Percentiles rank a stretch among this genome's conserved stretches.
phyloP scores from a whole-genome alignment of 805 yeast genomes.

The Candida krabiensis region DNA sequence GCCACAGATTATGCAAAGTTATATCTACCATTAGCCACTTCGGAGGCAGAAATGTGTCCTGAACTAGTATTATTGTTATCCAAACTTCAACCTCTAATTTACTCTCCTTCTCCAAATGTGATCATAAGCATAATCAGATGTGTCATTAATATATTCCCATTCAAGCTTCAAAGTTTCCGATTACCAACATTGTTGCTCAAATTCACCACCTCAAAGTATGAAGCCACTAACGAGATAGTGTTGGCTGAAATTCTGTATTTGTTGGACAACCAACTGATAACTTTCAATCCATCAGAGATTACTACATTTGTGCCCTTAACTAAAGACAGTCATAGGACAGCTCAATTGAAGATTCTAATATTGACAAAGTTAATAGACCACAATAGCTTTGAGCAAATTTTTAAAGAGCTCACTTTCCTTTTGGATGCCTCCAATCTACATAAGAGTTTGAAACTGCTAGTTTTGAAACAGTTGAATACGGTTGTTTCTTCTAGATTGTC shows the following conservation, averaged over 20 bases:
- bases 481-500: constrained; percentile 26
- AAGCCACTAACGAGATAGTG: constrained; percentile 9
- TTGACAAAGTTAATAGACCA: constrained; percentile 58
- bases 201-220: constrained; percentile 13
- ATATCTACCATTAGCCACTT: constrained; percentile 55
- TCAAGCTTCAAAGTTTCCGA: constrained; percentile 46
- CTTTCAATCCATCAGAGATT: constrained; percentile 35
- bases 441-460: constrained; percentile 36
- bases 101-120: constrained; percentile 58
- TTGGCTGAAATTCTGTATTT: constrained; percentile 24
- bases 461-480: constrained; percentile 55
- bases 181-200: constrained; percentile 51
- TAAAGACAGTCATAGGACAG: constrained; percentile 46
- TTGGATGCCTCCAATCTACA: constrained; percentile 31
- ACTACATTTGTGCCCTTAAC: constrained; percentile 58
- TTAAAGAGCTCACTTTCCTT: constrained; percentile 65
- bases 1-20: constrained; percentile 65
- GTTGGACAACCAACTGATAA: constrained; percentile 35
- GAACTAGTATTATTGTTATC: constrained; percentile 60
- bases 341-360: constrained; percentile 55
- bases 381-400: constrained; percentile 48
- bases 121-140: constrained; percentile 61
- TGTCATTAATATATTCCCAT: constrained; percentile 57
- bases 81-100: constrained; percentile 45
- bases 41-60: constrained; percentile 38